Evolutionary conservation across 2,329 filamentous ascomycete genomes (phyloP), one percentile per base, ranked within the genome.

Genomic region (Epichloe uncinata): DNA sequence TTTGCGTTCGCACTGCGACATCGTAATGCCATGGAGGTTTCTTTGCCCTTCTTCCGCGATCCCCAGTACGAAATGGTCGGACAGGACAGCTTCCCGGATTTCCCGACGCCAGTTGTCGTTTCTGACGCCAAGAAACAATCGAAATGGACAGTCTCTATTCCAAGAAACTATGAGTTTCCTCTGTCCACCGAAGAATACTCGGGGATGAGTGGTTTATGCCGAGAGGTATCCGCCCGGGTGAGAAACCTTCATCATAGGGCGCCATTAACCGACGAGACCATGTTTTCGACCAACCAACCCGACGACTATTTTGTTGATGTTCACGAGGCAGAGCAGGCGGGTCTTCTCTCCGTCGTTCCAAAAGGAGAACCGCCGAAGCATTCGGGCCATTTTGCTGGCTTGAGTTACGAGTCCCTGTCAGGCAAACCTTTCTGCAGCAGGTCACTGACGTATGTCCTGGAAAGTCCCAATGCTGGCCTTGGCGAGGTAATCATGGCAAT

Each of bases 61-160:
- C 69, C 75, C 44, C 69, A 78, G 46, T 83, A 80, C 61, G 82
- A 87, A 58, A 81, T 87, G 73, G 75, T 85, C 7, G 78, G 74
- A 36, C 79, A 79, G 53, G 75, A 81, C 53, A 71, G 71, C 41
- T 64, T 88, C n/a, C 85, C 86, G 0, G 74, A 83, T 30, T 81
- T 85, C 54, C 82, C 87, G 0, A 84, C 83, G 0, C 84, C 86
- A 0, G 73, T 93, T 18, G 74, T 87, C 5, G 72, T 90, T 43
- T 78, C 74, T 13, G 85, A 89, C 65, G 68, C 71, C 26, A 70
- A 73, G 43, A 84, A 84, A 3, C 75, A 73, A 47, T 71, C 80
- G 11, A 83, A 78, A 62, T 94, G 88, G 88, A 93, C 87, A 0
- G 77, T 94, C 9, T 88, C 80, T 1, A 89, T 95, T 37, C 87